These are phyloP conservation scores for Pulveroboletus sp. DNA, from an alignment of 768 basidiomycete genomes.

Conservation along the genomic window DNA sequence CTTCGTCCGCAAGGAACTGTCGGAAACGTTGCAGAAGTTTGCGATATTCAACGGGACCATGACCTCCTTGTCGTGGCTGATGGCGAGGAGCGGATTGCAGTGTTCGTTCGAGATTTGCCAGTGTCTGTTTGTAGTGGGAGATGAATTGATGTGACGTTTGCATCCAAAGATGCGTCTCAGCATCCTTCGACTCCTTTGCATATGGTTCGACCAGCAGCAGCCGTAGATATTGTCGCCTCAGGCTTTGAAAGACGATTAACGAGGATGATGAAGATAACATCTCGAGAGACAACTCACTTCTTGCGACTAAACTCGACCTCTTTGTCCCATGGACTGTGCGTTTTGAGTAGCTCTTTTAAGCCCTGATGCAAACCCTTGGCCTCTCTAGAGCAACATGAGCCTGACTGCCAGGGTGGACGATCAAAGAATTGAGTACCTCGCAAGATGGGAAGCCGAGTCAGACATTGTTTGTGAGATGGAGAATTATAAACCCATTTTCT, in stretches of 20 bases:
- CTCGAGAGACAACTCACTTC: conserved; percentile 51
- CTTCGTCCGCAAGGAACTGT: conserved; percentile 85
- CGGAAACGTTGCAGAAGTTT: conserved; percentile 85
- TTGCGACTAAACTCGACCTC: conserved; percentile 85
- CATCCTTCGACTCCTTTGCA: conserved; percentile 70
- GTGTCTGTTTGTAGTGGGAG: conserved; percentile 71
- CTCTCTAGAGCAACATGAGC: conserved; percentile 48
- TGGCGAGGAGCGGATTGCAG: conserved; percentile 39
- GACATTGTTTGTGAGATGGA: conserved; percentile 30
- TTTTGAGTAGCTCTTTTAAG: conserved; percentile 71
- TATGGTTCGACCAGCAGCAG: conserved; percentile 66
- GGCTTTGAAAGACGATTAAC: conserved; percentile 36
- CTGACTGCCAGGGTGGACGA: conserved; percentile 1
- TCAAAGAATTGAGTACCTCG: conserved; percentile 24
- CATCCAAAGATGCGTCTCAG: conserved; percentile 86
- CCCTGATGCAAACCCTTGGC: conserved; percentile 70
- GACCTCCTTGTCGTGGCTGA: conserved; percentile 37
- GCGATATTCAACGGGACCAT: conserved; percentile 75
- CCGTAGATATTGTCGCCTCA: conserved; percentile 65
- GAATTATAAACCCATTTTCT: conserved; percentile 25
- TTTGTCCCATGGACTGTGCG: conserved; percentile 73
- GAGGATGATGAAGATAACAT: conserved; percentile 3
- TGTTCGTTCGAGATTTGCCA: conserved; percentile 60
- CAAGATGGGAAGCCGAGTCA: conserved; percentile 37
- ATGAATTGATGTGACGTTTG: conserved; percentile 88